phyloP scores from a whole-genome alignment of 108 stramenopile genomes.

The Cyclotella cryptica region DNA sequence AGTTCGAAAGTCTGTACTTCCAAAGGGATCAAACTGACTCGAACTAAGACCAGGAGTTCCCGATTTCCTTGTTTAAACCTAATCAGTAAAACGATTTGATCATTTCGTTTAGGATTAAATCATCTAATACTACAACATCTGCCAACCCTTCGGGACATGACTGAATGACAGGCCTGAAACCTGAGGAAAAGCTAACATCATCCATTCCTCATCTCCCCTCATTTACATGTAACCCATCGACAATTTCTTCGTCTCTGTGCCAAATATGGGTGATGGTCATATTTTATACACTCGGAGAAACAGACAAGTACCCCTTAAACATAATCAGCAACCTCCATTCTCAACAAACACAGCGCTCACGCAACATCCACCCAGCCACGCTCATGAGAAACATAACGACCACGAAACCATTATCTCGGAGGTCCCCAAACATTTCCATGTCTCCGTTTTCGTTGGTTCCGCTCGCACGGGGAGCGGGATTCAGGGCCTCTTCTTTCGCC shows the following conservation, averaged over 20 bases:
- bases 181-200: background rate
- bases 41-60: too few relatives aligned
- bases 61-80: too few relatives aligned
- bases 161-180: too few relatives aligned
- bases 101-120: too few relatives aligned
- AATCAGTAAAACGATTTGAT: too few relatives aligned
- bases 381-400: conserved; percentile 86
- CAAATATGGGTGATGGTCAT: background rate
- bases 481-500: conserved; percentile 60
- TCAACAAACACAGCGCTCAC: conserved; percentile 84
- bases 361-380: conserved; percentile 79
- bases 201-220: background rate
- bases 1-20: too few relatives aligned
- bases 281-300: background rate
- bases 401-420: conserved; percentile 77
- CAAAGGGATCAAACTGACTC: too few relatives aligned
- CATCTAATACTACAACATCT: too few relatives aligned
- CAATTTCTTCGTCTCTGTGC: too few relatives aligned
- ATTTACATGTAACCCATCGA: background rate
- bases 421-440: conserved; percentile 81
- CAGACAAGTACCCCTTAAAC: background rate
- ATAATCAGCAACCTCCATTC: background rate
- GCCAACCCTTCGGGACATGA: too few relatives aligned
- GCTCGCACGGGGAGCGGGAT: conserved; percentile 36
- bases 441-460: conserved; percentile 61